These are phyloP conservation scores for Chlamydomonas reinhardtii DNA, from an alignment of 163 green algal genomes.

Conservation along the genomic window DNA sequence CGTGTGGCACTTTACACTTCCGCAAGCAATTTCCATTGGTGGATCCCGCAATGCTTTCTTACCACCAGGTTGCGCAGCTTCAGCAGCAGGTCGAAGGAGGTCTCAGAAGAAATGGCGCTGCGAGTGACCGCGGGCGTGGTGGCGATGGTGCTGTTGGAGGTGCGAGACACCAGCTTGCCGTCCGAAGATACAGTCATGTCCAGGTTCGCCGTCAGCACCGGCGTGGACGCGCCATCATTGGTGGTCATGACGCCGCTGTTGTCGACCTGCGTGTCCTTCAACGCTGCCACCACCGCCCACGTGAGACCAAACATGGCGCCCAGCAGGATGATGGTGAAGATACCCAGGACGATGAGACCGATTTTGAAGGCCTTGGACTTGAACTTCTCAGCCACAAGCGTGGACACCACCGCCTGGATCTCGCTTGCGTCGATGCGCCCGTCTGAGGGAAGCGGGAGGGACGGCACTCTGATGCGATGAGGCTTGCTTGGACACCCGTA, in stretches of 20 bases:
- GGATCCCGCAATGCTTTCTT: not conserved
- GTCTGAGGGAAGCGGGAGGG: not conserved
- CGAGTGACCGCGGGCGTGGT: not conserved
- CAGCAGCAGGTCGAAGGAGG: not conserved
- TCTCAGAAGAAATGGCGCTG: not conserved
- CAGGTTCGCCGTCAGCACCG: conserved; percentile 13
- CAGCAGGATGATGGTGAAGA: conserved; percentile 28
- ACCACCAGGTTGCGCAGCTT: not conserved
- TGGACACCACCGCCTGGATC: conserved; percentile 32
- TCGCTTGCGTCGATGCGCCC: conserved; percentile 31
- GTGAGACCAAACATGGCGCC: conserved; percentile 39
- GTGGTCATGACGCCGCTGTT: conserved; percentile 4
- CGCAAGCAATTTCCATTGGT: not conserved
- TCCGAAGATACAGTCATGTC: not conserved
- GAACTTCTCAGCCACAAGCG: conserved; percentile 36
- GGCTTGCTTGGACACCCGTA: not conserved
- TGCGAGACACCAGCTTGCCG: not conserved
- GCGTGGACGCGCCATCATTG: not conserved
- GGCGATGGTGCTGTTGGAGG: not conserved
- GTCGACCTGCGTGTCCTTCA: conserved; percentile 37
- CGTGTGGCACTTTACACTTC: too few species aligned
- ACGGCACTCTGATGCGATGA: too few species aligned
- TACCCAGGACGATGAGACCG: conserved; percentile 18
- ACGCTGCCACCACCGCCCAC: conserved; percentile 33
- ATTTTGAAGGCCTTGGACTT: conserved; percentile 41